Percentiles rank a stretch among this genome's conserved stretches.
Conservation (phyloP, 179 eudicot genomes). For the Carnegiea gigantea region DNA sequence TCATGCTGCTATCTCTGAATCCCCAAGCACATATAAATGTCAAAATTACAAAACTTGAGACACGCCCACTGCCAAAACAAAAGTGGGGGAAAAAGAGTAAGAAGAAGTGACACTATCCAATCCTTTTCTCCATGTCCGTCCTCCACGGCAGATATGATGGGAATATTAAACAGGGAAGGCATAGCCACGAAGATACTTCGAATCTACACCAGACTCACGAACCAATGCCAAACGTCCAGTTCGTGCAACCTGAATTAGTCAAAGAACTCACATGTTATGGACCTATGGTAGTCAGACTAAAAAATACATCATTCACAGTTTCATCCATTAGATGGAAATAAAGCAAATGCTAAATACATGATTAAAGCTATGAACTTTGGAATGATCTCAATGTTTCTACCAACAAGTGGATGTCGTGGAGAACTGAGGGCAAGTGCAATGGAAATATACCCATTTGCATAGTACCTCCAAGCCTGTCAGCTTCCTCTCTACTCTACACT, state of each 20-base stretch:
- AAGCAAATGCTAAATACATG: neutral
- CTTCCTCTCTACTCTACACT: too few relatives aligned
- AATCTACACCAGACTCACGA: constrained; percentile 74
- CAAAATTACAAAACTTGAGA: neutral
- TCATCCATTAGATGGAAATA: neutral
- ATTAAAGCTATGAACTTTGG: neutral
- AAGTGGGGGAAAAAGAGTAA: neutral
- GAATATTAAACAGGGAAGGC: constrained; percentile 50
- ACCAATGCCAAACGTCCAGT: constrained; percentile 64
- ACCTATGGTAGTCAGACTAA: neutral
- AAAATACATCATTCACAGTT: neutral
- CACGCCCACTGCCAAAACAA: too few relatives aligned
- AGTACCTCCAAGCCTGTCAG: too few relatives aligned
- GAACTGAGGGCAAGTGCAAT: neutral
- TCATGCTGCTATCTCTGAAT: neutral
- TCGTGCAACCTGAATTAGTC: constrained; percentile 53
- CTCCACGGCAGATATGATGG: neutral
- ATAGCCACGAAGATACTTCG: constrained; percentile 62
- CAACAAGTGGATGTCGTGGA: neutral
- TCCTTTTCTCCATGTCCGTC: neutral
- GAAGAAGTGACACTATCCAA: neutral
- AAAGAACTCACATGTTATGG: neutral
- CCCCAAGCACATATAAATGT: neutral
- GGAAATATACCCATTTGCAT: too few relatives aligned
- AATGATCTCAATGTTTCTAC: neutral